Evolutionary conservation across 2,329 filamentous ascomycete species (phyloP).

Genomic region (Paecilomyces fulvus): DNA sequence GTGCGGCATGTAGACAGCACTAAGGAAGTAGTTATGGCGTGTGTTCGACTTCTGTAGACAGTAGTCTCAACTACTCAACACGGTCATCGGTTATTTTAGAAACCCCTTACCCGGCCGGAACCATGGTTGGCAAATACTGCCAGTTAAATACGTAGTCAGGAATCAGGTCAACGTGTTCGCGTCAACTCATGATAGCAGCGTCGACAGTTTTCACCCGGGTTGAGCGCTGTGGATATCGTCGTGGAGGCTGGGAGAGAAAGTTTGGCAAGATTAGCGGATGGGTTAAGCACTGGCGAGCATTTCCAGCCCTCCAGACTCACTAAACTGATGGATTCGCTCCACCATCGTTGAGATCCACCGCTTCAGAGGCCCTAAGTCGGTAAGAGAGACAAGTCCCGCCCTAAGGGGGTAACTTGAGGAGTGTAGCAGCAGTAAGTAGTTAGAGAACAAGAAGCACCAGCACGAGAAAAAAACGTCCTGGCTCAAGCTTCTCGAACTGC

Average conservation of each 20-base stretch:
- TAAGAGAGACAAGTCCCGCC: background rate
- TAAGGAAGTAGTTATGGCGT: background rate
- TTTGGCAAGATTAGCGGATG: background rate
- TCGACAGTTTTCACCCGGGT: too few relatives aligned
- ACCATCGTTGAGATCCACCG: background rate
- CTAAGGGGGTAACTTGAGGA: background rate
- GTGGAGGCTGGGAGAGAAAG: background rate
- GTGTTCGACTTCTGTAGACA: background rate
- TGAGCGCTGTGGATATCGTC: background rate
- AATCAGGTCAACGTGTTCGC: background rate
- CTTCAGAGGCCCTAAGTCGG: background rate
- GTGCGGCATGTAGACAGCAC: too few relatives aligned
- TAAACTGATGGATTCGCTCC: background rate
- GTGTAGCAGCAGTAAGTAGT: background rate
- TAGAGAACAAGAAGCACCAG: background rate
- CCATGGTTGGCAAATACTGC: background rate
- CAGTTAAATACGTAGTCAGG: background rate
- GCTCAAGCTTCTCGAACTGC: background rate
- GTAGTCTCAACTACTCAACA: background rate
- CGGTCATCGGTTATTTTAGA: background rate
- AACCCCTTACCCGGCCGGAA: background rate
- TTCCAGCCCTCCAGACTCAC: background rate
- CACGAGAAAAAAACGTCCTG: background rate
- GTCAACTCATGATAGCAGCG: background rate
- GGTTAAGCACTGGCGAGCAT: background rate